Conservation (phyloP, 495 filamentous ascomycete species). For the Penicillium flavigenum region DNA sequence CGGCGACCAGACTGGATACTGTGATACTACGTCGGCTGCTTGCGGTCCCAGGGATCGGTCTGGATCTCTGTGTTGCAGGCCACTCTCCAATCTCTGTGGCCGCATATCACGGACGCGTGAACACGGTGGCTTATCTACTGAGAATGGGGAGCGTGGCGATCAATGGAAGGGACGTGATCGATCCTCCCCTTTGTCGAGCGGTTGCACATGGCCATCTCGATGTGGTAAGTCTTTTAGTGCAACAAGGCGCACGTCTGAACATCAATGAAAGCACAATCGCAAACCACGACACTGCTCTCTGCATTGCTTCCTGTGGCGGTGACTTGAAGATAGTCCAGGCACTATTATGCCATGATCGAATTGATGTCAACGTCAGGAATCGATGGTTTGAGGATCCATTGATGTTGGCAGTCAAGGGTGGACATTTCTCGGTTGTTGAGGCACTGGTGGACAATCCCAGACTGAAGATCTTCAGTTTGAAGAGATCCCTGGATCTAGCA, state of each 20-base stretch:
- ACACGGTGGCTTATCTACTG: conserved; percentile 7
- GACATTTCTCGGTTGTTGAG: conserved; percentile 5
- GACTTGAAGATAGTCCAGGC: conserved; percentile 14
- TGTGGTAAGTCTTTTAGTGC: conserved; percentile 10
- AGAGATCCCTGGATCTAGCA: conserved; percentile 5
- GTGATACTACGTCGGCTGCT: conserved; percentile 13
- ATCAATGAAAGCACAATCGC: conserved; percentile 15
- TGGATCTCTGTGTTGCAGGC: conserved; percentile 9
- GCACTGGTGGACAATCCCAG: conserved; percentile 1
- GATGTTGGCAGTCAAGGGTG: conserved; percentile 7
- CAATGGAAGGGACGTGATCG: conserved; percentile 10
- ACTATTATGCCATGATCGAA: conserved; percentile 7
- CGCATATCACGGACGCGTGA: conserved; percentile 1
- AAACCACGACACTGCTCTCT: conserved; percentile 14
- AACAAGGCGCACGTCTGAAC: conserved; percentile 4
- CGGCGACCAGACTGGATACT: conserved; percentile 10
- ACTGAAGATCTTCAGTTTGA: conserved; percentile 4
- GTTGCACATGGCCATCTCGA: conserved; percentile 4
- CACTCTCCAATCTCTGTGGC: conserved; percentile 14
- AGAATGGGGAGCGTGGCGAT: conserved; percentile 11
- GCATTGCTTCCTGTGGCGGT: conserved; percentile 8
- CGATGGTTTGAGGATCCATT: conserved; percentile 7
- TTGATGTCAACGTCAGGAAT: conserved; percentile 15
- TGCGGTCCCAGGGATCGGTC: conserved; percentile 9
- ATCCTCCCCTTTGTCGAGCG: conserved; percentile 12